Base-by-base conservation (phyloP, 2,329 filamentous ascomycete species). In the Diaporthe helianthi region DNA sequence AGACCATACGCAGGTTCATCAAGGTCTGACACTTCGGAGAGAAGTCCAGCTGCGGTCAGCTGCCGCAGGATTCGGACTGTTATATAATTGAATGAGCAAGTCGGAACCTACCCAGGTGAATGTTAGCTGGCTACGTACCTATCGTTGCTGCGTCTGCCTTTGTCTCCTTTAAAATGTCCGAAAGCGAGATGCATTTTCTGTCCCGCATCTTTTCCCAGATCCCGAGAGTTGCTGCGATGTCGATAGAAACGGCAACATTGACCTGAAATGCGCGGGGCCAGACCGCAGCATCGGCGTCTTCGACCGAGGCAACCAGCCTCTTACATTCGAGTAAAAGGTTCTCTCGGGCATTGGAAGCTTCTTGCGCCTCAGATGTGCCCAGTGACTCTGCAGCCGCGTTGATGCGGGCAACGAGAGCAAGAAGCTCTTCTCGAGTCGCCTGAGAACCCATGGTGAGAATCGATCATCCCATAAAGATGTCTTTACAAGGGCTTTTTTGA, bases 241-340 rank as follows among this genome's bases (percentile, higher is more conserved):
- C 64, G 24, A 67, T 29, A 0, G 64, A 49, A 5, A 67, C 33
- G 5, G 51, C 52, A 22, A 67, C 52, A 24, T 67, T 67, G 41
- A 67, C n/a, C 13, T 67, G 64, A 22, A 58, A 67, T 8, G 64
- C 64, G 17, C 64, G 64, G n/a, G 64, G 64, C 64, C 64, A 67
- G 29, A 67, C 64, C 36, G 55, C 52, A 7, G 52, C 52, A 15
- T 67, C 29, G 26, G 64, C 52, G 4, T 67, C 64, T 15, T 67
- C 52, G 33, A 67, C 24, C 9, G 52, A 10, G 6, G 52, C 29
- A 2, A 55, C 24, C 12, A 26, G 29, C n/a, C 31, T 38, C 10
- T 58, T 49, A 33, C 46, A 38, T 22, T 67, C 41, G 19, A 29
- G 13, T 2, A 58, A 44, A 19, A 58, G 52, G 31, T 13, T 15